phyloP scores from a whole-genome alignment of 148 eudicot species.

The Arctostaphylos glauca region DNA sequence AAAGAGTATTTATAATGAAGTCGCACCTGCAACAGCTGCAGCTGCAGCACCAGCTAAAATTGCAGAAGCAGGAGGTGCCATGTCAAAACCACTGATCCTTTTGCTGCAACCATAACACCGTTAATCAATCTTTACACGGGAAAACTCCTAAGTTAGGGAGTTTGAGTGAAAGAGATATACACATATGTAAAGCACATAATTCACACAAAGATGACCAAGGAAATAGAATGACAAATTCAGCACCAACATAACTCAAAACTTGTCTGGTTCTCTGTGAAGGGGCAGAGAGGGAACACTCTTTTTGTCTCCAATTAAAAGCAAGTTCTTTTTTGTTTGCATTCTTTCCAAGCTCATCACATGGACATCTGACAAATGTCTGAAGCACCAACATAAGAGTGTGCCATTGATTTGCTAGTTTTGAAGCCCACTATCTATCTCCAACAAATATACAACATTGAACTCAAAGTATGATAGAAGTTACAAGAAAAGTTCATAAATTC shows the following conservation, averaged over 20 bases:
- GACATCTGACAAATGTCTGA: too few species aligned
- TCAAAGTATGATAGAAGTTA: too few species aligned
- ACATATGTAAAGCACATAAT: neutral
- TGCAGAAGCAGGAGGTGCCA: conserved; percentile 96
- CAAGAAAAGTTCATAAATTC: too few species aligned
- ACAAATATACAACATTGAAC: too few species aligned
- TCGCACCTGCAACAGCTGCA: conserved; percentile 57
- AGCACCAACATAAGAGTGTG: too few species aligned
- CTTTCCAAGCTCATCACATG: too few species aligned
- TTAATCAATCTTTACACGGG: conserved; percentile 11
- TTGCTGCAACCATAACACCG: conserved; percentile 53
- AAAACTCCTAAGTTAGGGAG: neutral
- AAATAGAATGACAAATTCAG: neutral
- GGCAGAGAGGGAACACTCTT: neutral
- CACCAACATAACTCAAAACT: neutral
- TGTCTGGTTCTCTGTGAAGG: neutral
- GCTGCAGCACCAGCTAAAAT: conserved; percentile 58
- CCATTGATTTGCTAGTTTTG: too few species aligned
- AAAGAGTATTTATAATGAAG: conserved; percentile 16
- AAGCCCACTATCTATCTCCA: too few species aligned
- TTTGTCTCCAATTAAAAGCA: neutral
- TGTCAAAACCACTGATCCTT: conserved; percentile 95
- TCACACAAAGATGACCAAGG: neutral
- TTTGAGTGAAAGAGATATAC: neutral
- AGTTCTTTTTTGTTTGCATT: too few species aligned